phyloP scores from a whole-genome alignment of 805 yeast genomes.

The Danielozyma ontarioensis region DNA sequence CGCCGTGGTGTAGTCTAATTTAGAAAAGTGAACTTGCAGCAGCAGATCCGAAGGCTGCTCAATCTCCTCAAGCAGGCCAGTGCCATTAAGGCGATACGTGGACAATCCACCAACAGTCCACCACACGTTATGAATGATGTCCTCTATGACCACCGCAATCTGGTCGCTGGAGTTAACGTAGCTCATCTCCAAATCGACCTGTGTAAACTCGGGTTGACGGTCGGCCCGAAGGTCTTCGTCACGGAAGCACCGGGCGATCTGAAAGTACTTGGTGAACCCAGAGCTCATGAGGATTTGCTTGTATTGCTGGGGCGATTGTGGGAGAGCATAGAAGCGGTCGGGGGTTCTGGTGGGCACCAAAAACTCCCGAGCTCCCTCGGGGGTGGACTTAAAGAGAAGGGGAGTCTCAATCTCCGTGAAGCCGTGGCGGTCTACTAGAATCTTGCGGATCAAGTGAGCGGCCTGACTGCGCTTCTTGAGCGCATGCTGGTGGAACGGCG shows the following conservation, averaged over 20 bases:
- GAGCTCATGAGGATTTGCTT: slow-evolving; percentile 93
- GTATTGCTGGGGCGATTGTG: slow-evolving; percentile 97
- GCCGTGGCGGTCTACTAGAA: slow-evolving; percentile 28
- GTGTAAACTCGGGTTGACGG: slow-evolving; percentile 97
- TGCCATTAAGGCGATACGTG: slow-evolving; percentile 29
- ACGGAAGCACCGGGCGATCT: slow-evolving; percentile 89
- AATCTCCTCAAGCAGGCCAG: slow-evolving; percentile 24
- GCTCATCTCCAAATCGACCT: slow-evolving; percentile 92
- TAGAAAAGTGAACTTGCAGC: slow-evolving; percentile 21
- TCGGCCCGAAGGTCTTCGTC: slow-evolving; percentile 95
- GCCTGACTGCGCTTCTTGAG: slow-evolving; percentile 53
- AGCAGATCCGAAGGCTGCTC: slow-evolving; percentile 6
- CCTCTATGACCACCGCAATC: slow-evolving; percentile 62
- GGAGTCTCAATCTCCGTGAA: slow-evolving; percentile 94
- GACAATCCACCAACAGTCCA: slow-evolving; percentile 34
- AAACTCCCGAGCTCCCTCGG: slow-evolving; percentile 97
- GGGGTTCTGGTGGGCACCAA: slow-evolving; percentile 80
- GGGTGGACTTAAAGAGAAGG: slow-evolving; percentile 86
- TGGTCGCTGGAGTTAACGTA: slow-evolving; percentile 62
- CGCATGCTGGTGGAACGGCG: slow-evolving; percentile 49
- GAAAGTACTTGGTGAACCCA: slow-evolving; percentile 82
- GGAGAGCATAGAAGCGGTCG: slow-evolving; percentile 73
- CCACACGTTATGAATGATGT: slow-evolving; percentile 55
- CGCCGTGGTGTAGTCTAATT: slow-evolving; percentile 63
- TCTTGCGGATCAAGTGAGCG: slow-evolving; percentile 41